phyloP scores from a whole-genome alignment of 1,139 yeast genomes.

The Scheffersomyces illinoinensis region DNA sequence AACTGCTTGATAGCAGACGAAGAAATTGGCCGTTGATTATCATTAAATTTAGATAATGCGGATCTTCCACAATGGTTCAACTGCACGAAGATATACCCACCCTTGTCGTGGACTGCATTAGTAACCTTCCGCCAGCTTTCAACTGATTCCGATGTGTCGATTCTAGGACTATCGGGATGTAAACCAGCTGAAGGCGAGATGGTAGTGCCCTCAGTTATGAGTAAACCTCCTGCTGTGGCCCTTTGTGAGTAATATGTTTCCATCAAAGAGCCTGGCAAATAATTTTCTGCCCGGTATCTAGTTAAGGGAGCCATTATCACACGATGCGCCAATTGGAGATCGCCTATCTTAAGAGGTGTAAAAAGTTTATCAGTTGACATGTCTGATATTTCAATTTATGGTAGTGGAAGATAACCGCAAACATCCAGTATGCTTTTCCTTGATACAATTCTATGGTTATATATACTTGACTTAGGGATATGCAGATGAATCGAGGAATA shows the following conservation, averaged over 20 bases:
- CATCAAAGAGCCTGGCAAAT: conserved; percentile 11
- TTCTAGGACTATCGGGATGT: conserved; percentile 51
- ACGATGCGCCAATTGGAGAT: conserved; percentile 11
- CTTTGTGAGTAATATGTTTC: conserved; percentile 13
- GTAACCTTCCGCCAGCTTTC: conserved; percentile 22
- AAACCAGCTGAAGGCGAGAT: conserved; percentile 26
- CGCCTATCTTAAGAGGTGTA: conserved; percentile 16
- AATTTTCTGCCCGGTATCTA: conserved; percentile 13
- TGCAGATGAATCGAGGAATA: not conserved
- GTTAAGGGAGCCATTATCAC: conserved; percentile 18
- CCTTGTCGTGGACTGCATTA: conserved; percentile 11
- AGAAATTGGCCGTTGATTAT: conserved; percentile 16
- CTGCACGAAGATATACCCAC: conserved; percentile 11
- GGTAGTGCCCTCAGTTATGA: conserved; percentile 15
- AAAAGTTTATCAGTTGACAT: conserved; percentile 13
- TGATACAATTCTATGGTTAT: not conserved
- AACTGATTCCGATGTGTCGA: conserved; percentile 50
- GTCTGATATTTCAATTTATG: too few species aligned
- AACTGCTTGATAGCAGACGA: conserved; percentile 28
- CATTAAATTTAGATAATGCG: conserved; percentile 1
- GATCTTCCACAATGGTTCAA: conserved; percentile 20
- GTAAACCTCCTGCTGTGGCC: conserved; percentile 13
- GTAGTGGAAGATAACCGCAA: not conserved
- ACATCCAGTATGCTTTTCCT: not conserved
- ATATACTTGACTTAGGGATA: not conserved